Evolutionary conservation across 1,284 basidiomycete species (phyloP).

Genomic region (Afroboletus lepidellus): DNA sequence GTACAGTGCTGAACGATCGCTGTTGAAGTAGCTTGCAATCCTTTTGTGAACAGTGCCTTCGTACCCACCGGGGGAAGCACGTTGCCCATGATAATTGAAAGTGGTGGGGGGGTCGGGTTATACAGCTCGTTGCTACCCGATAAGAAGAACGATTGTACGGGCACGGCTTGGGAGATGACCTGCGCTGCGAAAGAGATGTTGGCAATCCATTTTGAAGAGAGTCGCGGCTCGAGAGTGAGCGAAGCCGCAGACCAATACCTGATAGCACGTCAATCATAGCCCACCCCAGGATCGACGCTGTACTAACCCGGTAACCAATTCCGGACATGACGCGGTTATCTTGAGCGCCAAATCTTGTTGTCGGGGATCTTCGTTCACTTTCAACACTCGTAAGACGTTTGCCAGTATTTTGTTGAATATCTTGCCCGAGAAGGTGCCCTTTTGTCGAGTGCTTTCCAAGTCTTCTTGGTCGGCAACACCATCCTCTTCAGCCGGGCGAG

Average conservation of each 20-base stretch:
- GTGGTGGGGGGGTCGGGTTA: slow-evolving; percentile 70
- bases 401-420: slow-evolving; percentile 86
- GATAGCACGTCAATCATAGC: slow-evolving; percentile 2
- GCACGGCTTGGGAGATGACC: slow-evolving; percentile 75
- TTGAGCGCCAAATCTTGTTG: slow-evolving; percentile 83
- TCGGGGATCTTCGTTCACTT: slow-evolving; percentile 82
- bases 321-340: slow-evolving; percentile 80
- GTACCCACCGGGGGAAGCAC: slow-evolving; percentile 69
- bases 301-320: slow-evolving; percentile 75
- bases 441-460: slow-evolving; percentile 27
- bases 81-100: slow-evolving; percentile 69
- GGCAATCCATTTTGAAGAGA: slow-evolving; percentile 87
- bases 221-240: slow-evolving; percentile 80
- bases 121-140: slow-evolving; percentile 40
- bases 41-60: slow-evolving; percentile 75
- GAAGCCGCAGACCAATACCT: slow-evolving; percentile 79
- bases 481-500: slow-evolving; percentile 49
- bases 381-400: slow-evolving; percentile 71
- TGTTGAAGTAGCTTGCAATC: slow-evolving; percentile 63
- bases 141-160: slow-evolving; percentile 60
- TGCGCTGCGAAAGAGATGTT: slow-evolving; percentile 81
- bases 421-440: slow-evolving; percentile 39
- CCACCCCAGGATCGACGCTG: background rate
- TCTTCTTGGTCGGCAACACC: slow-evolving; percentile 22
- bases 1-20: slow-evolving; percentile 80